Conservation (phyloP, 768 basidiomycete genomes). For the Strobilomyces confusus region DNA sequence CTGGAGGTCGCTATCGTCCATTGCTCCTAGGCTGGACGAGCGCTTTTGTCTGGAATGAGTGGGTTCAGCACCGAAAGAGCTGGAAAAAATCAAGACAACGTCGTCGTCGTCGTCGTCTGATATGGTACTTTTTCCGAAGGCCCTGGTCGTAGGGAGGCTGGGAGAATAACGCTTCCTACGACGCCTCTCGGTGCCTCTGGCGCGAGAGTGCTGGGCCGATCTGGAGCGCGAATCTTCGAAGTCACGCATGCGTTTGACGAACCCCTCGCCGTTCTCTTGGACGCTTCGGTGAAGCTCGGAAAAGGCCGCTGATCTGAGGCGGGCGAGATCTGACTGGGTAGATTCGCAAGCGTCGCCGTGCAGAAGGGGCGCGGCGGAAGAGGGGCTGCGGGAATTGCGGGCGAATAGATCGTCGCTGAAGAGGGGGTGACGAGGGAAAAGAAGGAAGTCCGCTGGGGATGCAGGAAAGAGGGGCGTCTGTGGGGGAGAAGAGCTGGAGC, state of each 20-base stretch:
- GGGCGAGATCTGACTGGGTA: conserved; percentile 34
- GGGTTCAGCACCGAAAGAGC: conserved; percentile 22
- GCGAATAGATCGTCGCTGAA: conserved; percentile 3
- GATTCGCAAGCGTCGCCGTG: conserved; percentile 21
- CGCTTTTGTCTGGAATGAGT: conserved; percentile 35
- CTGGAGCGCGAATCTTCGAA: conserved; percentile 54
- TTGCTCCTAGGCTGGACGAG: conserved; percentile 42
- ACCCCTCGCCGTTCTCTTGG: conserved; percentile 59
- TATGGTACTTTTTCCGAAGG: conserved; percentile 17
- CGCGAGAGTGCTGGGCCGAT: conserved; percentile 35
- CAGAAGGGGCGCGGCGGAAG: conserved; percentile 17
- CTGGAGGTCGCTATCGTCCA: conserved; percentile 35
- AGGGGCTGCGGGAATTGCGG: conserved; percentile 18
- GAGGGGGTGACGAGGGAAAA: conserved; percentile 33
- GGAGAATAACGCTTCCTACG: conserved; percentile 39
- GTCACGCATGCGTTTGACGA: conserved; percentile 70
- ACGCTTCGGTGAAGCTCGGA: conserved; percentile 62
- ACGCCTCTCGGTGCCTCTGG: conserved; percentile 39
- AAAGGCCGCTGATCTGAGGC: conserved; percentile 60
- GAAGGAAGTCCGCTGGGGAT: conserved; percentile 47
- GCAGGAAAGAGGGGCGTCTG: conserved; percentile 40
- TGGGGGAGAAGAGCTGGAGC: conserved; percentile 25
- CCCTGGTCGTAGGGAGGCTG: conserved; percentile 13
- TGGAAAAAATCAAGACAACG: conserved; percentile 52
- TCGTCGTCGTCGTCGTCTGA: conserved; percentile 39